Conservation (phyloP, 2,329 filamentous ascomycete species). For the Epichloe elymi region DNA sequence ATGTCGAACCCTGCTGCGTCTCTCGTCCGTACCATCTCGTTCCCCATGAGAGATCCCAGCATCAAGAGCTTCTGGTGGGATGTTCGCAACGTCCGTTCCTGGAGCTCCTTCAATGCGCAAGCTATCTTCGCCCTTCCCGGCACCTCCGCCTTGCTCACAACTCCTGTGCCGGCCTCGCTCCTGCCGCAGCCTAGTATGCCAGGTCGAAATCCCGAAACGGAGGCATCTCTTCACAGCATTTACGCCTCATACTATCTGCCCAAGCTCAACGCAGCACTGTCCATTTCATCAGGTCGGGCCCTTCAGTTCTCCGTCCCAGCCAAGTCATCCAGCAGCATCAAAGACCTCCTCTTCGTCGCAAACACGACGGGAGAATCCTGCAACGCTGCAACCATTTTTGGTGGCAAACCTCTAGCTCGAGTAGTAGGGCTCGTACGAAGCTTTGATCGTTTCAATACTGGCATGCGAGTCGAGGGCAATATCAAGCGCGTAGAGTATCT, state of each 20-base stretch:
- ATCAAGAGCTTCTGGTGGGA: conserved; percentile 94
- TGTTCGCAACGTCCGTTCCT: conserved; percentile 71
- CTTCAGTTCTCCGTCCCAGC: conserved; percentile 36
- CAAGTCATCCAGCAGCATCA: conserved; percentile 20
- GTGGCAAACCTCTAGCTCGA: conserved; percentile 37
- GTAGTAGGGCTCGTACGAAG: conserved; percentile 79
- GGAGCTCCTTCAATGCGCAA: conserved; percentile 64
- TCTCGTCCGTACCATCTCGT: conserved; percentile 66
- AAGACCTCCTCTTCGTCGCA: conserved; percentile 52
- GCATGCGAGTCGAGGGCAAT: conserved; percentile 77
- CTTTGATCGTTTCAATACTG: conserved; percentile 90
- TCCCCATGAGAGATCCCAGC: conserved; percentile 50
- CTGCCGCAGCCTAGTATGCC: conserved; percentile 46
- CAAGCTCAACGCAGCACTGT: conserved; percentile 75
- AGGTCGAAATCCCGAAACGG: conserved; percentile 62
- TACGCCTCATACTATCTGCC: conserved; percentile 69
- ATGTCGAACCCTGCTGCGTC: conserved; percentile 68
- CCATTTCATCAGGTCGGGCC: conserved; percentile 57
- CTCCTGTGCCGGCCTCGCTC: conserved; percentile 47
- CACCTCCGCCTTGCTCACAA: conserved; percentile 58
- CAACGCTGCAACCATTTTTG: conserved; percentile 40
- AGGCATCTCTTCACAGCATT: conserved; percentile 60
- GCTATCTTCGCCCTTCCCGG: conserved; percentile 62
- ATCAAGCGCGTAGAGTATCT: conserved; percentile 83
- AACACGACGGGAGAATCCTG: conserved; percentile 43